Base-by-base conservation (phyloP, 768 basidiomycete genomes). In the Naganishia kalamii region DNA sequence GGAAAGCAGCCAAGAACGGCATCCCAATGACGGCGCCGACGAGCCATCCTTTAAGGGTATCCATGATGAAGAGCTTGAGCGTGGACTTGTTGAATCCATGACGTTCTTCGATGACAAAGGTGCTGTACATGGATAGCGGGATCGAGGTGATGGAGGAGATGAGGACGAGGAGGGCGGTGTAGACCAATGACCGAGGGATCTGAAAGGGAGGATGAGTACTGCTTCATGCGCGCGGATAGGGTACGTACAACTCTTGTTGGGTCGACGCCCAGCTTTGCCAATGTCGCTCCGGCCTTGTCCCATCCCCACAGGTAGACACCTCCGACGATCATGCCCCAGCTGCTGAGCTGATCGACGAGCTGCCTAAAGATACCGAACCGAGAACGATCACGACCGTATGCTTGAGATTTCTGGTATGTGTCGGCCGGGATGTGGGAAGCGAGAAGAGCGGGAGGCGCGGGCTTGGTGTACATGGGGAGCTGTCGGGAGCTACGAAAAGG, bases 41-140 rank as follows among this genome's bases (percentile, higher is more conserved):
- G 11, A 80, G 79, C 87, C 86, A 91, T 33, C 85, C 82, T 77
- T 96, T 97, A 72, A 93, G 32, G 40, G 89, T 74, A 77, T 99
- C 94, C 1, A 82, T 79, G 60, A 92, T 75, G 77, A 90, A 98
- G 3, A 93, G 80, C 17, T 71, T 71, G 0, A 85, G 84, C 0
- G 92, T 90, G 5, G 86, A 92, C 80, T 98, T 96, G 83, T 98
- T 99, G 83, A 97, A 98, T 0, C 93, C 93, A 69, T 96, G 91
- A 69, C 87, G 88, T 75, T 94, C 88, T 79, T 98, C 96, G 41
- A 98, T 82, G 5, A 92, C 88, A 74, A 99, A 99, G 3, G 91
- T 96, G 66, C 86, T 84, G 80, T 96, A 97, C 25, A 87, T 81
- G 33, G 84, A 85, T 44, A 91, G 80, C 21, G 94, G 92, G 12